A percentile compares a stretch with the other conserved stretches of the same genome.
Evolutionary conservation across 176 grass and related monocot species (phyloP).

Genomic region (Aegilops tauschii): DNA sequence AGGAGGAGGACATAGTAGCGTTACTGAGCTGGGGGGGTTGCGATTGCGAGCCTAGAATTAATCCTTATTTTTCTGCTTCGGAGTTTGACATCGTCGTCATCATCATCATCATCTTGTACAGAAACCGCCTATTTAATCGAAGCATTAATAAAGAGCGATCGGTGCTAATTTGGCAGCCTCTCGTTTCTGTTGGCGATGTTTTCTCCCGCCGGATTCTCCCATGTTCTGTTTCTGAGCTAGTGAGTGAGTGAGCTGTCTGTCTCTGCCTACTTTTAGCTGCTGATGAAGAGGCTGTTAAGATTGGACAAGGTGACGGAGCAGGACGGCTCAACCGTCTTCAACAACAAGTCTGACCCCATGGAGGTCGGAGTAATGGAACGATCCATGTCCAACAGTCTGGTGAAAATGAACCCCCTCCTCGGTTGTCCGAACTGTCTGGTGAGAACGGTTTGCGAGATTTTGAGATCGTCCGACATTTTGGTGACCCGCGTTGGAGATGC

Average conservation of each 20-base stretch:
- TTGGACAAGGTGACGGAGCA: background rate
- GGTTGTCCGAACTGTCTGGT: no score
- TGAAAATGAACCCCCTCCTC: no score
- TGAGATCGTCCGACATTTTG: no score
- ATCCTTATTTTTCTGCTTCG: slow-evolving; percentile 46
- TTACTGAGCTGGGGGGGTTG: background rate
- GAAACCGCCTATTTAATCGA: slow-evolving; percentile 1
- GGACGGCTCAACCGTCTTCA: background rate
- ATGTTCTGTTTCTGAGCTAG: background rate
- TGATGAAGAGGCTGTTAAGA: background rate
- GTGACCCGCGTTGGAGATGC: no score
- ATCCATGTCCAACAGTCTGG: no score
- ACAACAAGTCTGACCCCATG: background rate
- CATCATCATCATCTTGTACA: slow-evolving; percentile 33
- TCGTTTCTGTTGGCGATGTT: no score
- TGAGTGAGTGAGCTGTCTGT: background rate
- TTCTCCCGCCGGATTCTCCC: background rate
- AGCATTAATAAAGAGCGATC: slow-evolving; percentile 33
- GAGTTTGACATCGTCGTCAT: background rate
- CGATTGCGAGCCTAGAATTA: slow-evolving; percentile 28
- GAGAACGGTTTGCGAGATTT: no score
- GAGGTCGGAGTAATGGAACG: no score
- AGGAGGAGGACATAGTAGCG: background rate
- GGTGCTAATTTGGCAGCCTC: background rate
- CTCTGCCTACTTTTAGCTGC: no score